These are phyloP conservation scores for Tolypocladium tundrense DNA, from an alignment of 2,329 filamentous ascomycete genomes.

Conservation along the genomic window DNA sequence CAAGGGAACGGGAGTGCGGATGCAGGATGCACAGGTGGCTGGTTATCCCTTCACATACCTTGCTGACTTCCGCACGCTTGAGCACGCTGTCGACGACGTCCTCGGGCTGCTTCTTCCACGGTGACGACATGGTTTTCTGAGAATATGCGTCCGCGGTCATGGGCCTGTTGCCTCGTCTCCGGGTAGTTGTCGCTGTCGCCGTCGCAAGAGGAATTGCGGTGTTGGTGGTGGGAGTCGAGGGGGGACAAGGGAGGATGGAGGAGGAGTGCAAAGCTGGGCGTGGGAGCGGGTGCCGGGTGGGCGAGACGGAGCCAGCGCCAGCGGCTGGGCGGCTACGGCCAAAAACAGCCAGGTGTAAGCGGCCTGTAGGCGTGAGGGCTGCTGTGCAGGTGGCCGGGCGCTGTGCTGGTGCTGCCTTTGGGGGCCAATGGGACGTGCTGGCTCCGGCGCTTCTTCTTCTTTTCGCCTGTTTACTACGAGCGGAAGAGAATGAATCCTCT, in stretches of 20 bases:
- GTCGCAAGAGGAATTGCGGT: neutral
- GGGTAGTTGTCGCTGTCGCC: neutral
- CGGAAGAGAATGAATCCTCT: neutral
- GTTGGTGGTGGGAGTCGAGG: neutral
- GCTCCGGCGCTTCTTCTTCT: neutral
- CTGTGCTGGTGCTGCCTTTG: neutral
- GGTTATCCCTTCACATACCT: constrained; percentile 38
- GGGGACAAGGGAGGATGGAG: neutral
- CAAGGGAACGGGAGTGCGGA: neutral
- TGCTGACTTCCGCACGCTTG: constrained; percentile 64
- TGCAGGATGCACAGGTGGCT: neutral
- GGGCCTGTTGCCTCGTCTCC: neutral
- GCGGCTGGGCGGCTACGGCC: neutral
- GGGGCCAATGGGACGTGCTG: too few relatives aligned
- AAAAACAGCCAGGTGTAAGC: neutral
- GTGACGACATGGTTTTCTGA: constrained; percentile 42
- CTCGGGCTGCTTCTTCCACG: constrained; percentile 53
- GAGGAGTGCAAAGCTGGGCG: neutral
- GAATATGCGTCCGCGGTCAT: neutral
- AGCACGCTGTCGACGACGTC: constrained; percentile 58
- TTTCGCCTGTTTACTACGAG: neutral
- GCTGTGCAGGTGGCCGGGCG: neutral
- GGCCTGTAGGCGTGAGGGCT: neutral
- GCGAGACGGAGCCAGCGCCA: neutral
- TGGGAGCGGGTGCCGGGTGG: neutral